These are phyloP conservation scores for Rhodocollybia butyracea DNA, from an alignment of 768 basidiomycete species.

Conservation along the genomic window DNA sequence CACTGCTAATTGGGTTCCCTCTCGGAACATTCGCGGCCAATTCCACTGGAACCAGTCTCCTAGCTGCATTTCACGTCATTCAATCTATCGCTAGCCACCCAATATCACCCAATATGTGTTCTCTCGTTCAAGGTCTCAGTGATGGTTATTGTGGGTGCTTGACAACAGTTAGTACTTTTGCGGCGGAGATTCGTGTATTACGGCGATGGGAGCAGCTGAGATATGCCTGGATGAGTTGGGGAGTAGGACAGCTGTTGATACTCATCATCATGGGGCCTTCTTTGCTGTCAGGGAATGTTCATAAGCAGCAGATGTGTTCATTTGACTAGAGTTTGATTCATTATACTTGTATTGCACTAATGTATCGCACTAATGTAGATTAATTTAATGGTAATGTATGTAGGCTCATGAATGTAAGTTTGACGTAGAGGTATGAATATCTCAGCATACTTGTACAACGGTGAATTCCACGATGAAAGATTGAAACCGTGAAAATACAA, in stretches of 20 bases:
- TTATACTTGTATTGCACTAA: no score
- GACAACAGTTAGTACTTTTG: constrained; percentile 93
- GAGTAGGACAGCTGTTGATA: constrained; percentile 64
- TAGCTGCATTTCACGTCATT: constrained; percentile 70
- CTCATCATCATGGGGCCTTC: constrained; percentile 72
- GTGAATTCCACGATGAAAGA: no score
- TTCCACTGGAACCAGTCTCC: constrained; percentile 74
- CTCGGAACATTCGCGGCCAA: constrained; percentile 80
- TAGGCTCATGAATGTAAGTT: no score
- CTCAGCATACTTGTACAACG: no score
- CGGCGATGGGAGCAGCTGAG: constrained; percentile 53
- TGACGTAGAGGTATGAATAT: no score
- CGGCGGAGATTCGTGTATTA: constrained; percentile 68
- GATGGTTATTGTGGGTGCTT: constrained; percentile 97
- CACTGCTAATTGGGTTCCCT: constrained; percentile 57
- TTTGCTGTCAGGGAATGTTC: constrained; percentile 42
- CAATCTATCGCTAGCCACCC: constrained; percentile 47
- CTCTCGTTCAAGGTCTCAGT: constrained; percentile 72
- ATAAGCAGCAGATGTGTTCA: constrained; percentile 48
- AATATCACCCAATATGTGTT: constrained; percentile 55
- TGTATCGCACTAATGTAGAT: no score
- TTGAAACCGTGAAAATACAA: no score
- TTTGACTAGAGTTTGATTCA: constrained; percentile 21
- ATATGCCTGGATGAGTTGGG: constrained; percentile 71
- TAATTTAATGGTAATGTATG: no score